These are phyloP conservation scores for Brassica rapa DNA, from an alignment of 345 rosid genomes.

Conservation along the genomic window DNA sequence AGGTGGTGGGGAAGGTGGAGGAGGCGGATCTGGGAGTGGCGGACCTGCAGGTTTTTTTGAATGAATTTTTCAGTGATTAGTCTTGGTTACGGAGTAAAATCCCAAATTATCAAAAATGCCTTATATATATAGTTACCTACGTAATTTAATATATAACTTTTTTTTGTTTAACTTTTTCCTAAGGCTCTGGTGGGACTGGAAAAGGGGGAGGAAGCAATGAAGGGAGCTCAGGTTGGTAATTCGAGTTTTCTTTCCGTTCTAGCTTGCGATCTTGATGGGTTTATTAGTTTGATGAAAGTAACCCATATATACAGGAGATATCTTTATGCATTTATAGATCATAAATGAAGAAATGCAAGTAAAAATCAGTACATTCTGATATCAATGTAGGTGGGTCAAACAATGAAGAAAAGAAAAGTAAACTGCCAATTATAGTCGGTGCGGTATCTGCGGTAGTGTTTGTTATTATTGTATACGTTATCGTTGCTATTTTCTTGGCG, in stretches of 20 bases:
- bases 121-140: neutral
- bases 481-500: neutral
- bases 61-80: neutral
- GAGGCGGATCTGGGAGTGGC: neutral
- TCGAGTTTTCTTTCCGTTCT: neutral
- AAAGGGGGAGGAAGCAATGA: neutral
- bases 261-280: neutral
- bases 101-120: neutral
- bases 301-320: neutral
- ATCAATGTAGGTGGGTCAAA: slow-evolving; percentile 15
- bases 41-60: neutral
- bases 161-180: neutral
- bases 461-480: neutral
- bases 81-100: neutral
- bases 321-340: neutral
- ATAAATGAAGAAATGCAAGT: neutral
- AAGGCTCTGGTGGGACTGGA: neutral
- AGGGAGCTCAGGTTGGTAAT: neutral
- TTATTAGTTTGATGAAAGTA: neutral
- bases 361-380: neutral
- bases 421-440: slow-evolving; percentile 24
- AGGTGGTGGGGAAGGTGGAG: neutral
- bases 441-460: neutral
- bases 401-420: slow-evolving; percentile 6
- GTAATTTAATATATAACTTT: neutral